Evolutionary conservation across 306 rosid genomes (phyloP).

Genomic region (Citrullus colocynthis): DNA sequence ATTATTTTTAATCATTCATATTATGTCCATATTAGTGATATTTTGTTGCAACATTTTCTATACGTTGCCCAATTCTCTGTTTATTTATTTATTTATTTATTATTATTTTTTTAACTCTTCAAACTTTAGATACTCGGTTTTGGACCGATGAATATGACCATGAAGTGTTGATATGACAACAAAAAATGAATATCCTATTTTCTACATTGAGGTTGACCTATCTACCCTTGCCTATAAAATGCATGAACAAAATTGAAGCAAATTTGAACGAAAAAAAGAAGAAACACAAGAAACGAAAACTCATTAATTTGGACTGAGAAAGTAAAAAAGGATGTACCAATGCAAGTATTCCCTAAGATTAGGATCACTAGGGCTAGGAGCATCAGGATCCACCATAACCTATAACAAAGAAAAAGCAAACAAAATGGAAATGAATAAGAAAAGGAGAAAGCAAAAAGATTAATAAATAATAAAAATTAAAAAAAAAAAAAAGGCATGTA

Average conservation of each 20-base stretch:
- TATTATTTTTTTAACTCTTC: no score
- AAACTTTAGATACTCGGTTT: no score
- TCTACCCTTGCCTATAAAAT: not conserved
- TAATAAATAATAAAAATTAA: no score
- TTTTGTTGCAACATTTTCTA: no score
- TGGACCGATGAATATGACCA: not conserved
- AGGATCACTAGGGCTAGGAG: slow-evolving; percentile 58
- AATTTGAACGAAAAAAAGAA: not conserved
- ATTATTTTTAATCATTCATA: no score
- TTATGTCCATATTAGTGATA: no score
- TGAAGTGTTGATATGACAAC: not conserved
- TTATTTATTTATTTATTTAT: no score
- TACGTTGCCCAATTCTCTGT: no score
- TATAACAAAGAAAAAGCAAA: not conserved
- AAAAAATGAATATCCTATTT: not conserved
- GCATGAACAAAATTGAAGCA: not conserved
- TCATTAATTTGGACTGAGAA: not conserved
- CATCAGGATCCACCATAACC: slow-evolving; percentile 62
- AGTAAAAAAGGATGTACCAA: slow-evolving; percentile 16
- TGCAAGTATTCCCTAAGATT: slow-evolving; percentile 45
- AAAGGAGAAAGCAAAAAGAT: no score
- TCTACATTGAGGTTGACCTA: not conserved
- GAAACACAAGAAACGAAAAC: not conserved
- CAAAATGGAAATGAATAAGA: not conserved
- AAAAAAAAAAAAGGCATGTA: not conserved